phyloP scores from a whole-genome alignment of 2,329 filamentous ascomycete species.

The Hypoxylon rubiginosum region DNA sequence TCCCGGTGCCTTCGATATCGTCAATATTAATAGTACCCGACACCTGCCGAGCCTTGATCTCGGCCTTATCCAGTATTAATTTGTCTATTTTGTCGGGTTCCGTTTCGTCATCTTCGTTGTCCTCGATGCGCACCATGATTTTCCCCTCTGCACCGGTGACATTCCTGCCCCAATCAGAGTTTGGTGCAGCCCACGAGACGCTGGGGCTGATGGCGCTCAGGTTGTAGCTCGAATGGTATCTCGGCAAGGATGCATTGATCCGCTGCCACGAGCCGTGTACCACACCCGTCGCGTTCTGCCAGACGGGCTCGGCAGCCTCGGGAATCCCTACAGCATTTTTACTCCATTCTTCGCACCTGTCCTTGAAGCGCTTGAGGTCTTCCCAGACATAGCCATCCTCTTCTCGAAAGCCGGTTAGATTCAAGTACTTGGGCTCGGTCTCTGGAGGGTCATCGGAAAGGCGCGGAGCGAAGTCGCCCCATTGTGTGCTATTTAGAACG shows the following conservation, averaged over 20 bases:
- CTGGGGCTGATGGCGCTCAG: slow-evolving; percentile 73
- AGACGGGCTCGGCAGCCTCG: slow-evolving; percentile 65
- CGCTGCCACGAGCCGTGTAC: slow-evolving; percentile 83
- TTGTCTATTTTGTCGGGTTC: slow-evolving; percentile 58
- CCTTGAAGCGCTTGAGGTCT: slow-evolving; percentile 74
- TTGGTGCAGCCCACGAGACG: slow-evolving; percentile 72
- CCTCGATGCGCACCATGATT: slow-evolving; percentile 76
- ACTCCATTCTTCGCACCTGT: slow-evolving; percentile 73
- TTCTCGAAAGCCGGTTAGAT: slow-evolving; percentile 81
- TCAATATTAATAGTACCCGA: slow-evolving; percentile 78
- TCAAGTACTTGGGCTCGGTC: slow-evolving; percentile 64
- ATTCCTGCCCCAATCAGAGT: slow-evolving; percentile 80
- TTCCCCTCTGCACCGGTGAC: slow-evolving; percentile 80
- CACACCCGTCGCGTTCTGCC: slow-evolving; percentile 83
- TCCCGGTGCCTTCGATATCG: slow-evolving; percentile 76
- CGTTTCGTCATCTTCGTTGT: slow-evolving; percentile 60
- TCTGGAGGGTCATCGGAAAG: slow-evolving; percentile 49
- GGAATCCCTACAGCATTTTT: slow-evolving; percentile 63
- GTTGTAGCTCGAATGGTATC: slow-evolving; percentile 68
- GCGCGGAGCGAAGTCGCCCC: slow-evolving; percentile 71
- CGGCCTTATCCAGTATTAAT: slow-evolving; percentile 56
- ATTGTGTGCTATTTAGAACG: slow-evolving; percentile 68
- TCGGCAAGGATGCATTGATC: slow-evolving; percentile 62
- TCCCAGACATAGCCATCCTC: slow-evolving; percentile 85
- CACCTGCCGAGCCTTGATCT: slow-evolving; percentile 75